Base-by-base conservation (phyloP, 805 yeast species). In the Isabelozyma heimii region DNA sequence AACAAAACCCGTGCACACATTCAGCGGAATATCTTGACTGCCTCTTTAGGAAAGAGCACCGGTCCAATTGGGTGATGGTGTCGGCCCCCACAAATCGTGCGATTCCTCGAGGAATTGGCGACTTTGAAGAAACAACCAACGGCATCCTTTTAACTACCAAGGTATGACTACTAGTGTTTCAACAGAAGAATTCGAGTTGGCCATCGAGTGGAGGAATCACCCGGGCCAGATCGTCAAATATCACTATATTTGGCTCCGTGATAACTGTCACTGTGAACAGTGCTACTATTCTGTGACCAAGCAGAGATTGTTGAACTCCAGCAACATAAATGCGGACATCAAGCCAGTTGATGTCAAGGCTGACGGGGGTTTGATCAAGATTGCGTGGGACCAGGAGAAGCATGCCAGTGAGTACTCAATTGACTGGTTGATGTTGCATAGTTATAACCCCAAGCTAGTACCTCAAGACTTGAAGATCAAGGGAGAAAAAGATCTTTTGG, bases 201-300 rank as follows among this genome's bases (percentile, higher is more conserved):
- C 24, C 10, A 10, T 40, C 3, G 42, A 40, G 27, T 40, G 42
- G 42, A 16, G 5, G 10, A 8, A 42, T 4, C 44, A 48, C 16
- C 35, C 35, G n/a, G 47, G 47, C 12, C 28, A 40, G 8, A 37
- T 28, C 2, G 51, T 63, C n/a, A 55, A 45, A 20, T 65, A 49
- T 50, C 82, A 81, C 58, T 61, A 76, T 59, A 72, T 84, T 42
- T 84, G 89, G 89, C 69, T 84, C 15, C 69, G 89, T 43, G 89
- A 84, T 61, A 75, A 78, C 55, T 84, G 89, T 55, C 85, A 77
- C 52, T 84, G 87, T 53, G 62, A 66, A 9, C 53, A 70, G 27
- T 83, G 87, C 62, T 82, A 73, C 63, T 83, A 77, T 58, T 65
- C 74, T 3, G 58, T 66, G 43, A 84, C 89, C 33, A 81, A 79